A percentile compares a stretch with the other conserved stretches of the same genome.
Conservation (phyloP, 768 basidiomycete species). For the Macrolepiota dolichaula region DNA sequence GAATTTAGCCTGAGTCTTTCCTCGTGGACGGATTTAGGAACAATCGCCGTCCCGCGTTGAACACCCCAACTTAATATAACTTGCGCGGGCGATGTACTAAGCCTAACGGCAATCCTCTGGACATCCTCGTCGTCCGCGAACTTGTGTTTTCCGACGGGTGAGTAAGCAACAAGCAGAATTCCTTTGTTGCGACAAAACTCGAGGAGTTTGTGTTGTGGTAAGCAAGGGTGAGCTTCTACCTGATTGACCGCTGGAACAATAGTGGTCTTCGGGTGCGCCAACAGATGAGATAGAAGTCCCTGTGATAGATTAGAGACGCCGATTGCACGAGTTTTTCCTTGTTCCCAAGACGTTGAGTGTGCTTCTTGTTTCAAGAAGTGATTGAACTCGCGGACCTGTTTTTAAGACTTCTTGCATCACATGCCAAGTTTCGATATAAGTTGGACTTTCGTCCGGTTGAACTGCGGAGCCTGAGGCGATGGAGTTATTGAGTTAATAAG, state of each 20-base stretch:
- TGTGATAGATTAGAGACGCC: conserved; percentile 11
- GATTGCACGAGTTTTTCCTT: conserved; percentile 8
- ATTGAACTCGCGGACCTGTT: conserved; percentile 2
- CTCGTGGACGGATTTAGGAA: conserved; percentile 47
- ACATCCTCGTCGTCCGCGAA: conserved; percentile 6
- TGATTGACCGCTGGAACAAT: conserved; percentile 24
- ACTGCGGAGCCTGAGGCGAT: conserved; percentile 13
- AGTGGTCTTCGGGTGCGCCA: conserved; percentile 6
- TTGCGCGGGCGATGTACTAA: conserved; percentile 29
- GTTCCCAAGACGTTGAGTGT: neutral
- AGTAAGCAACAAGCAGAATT: conserved; percentile 46
- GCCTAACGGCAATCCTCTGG: neutral
- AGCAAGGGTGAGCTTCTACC: conserved; percentile 43
- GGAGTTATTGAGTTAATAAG: neutral
- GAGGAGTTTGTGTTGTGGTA: conserved; percentile 39
- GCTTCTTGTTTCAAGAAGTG: neutral
- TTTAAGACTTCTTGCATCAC: conserved; percentile 4
- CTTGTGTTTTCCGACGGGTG: conserved; percentile 34
- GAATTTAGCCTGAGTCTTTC: conserved; percentile 43
- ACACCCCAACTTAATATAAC: conserved; percentile 57
- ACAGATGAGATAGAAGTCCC: neutral
- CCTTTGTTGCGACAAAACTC: conserved; percentile 37
- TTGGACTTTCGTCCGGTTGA: conserved; percentile 9
- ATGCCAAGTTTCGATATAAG: conserved; percentile 10
- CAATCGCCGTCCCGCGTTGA: conserved; percentile 47